A percentile compares a stretch with the other conserved stretches of the same genome.
phyloP scores from a whole-genome alignment of 192 early-diverging fungal species.

The Rhizophagus sp. region DNA sequence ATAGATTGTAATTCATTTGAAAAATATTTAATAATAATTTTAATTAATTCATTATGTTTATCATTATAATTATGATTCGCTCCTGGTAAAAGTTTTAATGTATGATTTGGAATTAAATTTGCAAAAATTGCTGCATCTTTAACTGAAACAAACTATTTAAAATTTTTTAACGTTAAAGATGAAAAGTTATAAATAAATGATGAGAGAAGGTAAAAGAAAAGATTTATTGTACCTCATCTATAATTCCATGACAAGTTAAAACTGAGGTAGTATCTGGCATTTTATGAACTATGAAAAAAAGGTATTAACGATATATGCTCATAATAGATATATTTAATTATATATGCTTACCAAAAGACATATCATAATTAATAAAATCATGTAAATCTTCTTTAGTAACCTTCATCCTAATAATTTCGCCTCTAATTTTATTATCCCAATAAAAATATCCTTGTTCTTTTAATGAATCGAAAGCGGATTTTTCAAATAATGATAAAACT shows the following conservation, averaged over 20 bases:
- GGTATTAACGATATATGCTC: not conserved
- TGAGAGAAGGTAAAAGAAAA: not conserved
- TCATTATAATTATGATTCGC: slow-evolving; percentile 38
- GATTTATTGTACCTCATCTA: not conserved
- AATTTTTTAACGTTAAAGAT: not conserved
- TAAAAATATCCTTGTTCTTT: not conserved
- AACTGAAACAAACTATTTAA: slow-evolving; percentile 36
- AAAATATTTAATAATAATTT: slow-evolving; percentile 36
- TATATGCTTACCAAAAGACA: not conserved
- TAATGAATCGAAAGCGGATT: not conserved
- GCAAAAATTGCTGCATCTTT: slow-evolving; percentile 40
- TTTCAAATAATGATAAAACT: not conserved
- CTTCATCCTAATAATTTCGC: not conserved
- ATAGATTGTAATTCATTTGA: slow-evolving; percentile 29
- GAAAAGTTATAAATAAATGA: not conserved
- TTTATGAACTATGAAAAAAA: not conserved
- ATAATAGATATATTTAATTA: not conserved
- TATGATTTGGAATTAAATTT: slow-evolving; percentile 41
- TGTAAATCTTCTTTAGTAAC: not conserved
- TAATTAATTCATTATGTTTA: slow-evolving; percentile 28
- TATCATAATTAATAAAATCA: not conserved
- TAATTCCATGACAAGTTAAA: not conserved
- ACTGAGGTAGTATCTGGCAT: not conserved
- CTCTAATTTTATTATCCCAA: not conserved
- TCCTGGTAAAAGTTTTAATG: slow-evolving; percentile 35